Evolutionary conservation across 2,329 filamentous ascomycete species (phyloP).

Genomic region (Fusarium graminum): DNA sequence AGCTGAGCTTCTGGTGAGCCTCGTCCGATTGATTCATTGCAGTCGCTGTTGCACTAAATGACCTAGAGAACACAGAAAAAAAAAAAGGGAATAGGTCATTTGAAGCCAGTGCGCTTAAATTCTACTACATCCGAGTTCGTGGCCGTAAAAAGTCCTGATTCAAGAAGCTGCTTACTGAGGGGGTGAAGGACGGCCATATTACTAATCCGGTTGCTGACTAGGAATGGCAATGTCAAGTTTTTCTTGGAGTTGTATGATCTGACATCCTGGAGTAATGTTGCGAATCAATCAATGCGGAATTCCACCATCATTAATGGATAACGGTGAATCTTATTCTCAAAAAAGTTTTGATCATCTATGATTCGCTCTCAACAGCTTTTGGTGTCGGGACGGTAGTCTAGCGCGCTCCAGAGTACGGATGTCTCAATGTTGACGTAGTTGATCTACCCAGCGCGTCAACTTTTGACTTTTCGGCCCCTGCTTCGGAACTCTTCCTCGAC

Average conservation of each 20-base stretch:
- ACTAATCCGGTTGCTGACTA: not conserved
- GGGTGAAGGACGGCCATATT: not conserved
- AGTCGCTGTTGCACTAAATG: not conserved
- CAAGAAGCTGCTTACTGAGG: constrained; percentile 1
- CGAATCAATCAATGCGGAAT: no score
- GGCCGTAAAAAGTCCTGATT: not conserved
- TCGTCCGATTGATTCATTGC: constrained; percentile 6
- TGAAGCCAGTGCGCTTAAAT: not conserved
- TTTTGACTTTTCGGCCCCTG: constrained; percentile 1
- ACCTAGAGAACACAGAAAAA: not conserved
- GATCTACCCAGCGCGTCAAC: constrained; percentile 5
- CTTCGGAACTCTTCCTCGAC: not conserved
- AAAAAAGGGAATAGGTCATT: no score
- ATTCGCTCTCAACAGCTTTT: not conserved
- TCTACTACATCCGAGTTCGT: not conserved
- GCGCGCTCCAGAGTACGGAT: not conserved
- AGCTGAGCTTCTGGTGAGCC: not conserved
- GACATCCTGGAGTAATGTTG: no score
- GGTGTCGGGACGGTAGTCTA: constrained; percentile 2
- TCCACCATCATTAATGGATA: no score
- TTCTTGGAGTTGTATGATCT: no score
- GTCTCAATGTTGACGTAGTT: constrained; percentile 27
- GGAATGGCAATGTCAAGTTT: no score
- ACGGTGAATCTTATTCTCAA: no score
- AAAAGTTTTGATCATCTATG: not conserved